These are phyloP conservation scores for Globisporangium barbulae DNA, from an alignment of 352 stramenopile genomes.

Conservation along the genomic window DNA sequence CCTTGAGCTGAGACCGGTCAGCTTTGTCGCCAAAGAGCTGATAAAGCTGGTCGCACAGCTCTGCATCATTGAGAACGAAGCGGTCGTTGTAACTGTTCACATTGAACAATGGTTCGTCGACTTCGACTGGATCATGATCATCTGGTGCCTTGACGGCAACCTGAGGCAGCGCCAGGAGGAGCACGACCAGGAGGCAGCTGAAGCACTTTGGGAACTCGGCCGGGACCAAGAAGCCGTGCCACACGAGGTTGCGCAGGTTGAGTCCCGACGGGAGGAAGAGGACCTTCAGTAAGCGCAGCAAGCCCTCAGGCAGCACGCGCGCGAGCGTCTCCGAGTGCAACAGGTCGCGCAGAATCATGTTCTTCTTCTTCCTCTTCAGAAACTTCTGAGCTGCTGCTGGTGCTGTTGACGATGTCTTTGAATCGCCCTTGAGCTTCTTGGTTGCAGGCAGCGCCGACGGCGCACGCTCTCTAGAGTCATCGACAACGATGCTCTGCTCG, in stretches of 20 bases:
- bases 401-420: neutral
- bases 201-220: slow-evolving; percentile 56
- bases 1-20: neutral
- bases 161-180: slow-evolving; percentile 38
- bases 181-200: slow-evolving; percentile 39
- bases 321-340: slow-evolving; percentile 42
- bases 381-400: neutral
- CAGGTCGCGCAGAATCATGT: slow-evolving; percentile 66
- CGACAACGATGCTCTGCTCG: slow-evolving; percentile 1
- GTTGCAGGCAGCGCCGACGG: neutral
- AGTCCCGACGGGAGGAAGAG: slow-evolving; percentile 60
- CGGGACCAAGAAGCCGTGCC: slow-evolving; percentile 61
- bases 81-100: slow-evolving; percentile 17
- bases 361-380: slow-evolving; percentile 31
- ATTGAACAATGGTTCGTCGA: slow-evolving; percentile 26
- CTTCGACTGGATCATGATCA: neutral
- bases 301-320: slow-evolving; percentile 26
- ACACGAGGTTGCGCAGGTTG: slow-evolving; percentile 68
- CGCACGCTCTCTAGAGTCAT: neutral
- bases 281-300: slow-evolving; percentile 46
- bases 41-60: neutral
- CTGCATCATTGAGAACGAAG: slow-evolving; percentile 7
- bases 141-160: neutral
- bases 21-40: neutral
- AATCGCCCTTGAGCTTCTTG: slow-evolving; percentile 1